A percentile compares a stretch with the other conserved stretches of the same genome.
These are phyloP conservation scores for Talaromyces stipitatus DNA, from an alignment of 495 filamentous ascomycete genomes.

Conservation along the genomic window DNA sequence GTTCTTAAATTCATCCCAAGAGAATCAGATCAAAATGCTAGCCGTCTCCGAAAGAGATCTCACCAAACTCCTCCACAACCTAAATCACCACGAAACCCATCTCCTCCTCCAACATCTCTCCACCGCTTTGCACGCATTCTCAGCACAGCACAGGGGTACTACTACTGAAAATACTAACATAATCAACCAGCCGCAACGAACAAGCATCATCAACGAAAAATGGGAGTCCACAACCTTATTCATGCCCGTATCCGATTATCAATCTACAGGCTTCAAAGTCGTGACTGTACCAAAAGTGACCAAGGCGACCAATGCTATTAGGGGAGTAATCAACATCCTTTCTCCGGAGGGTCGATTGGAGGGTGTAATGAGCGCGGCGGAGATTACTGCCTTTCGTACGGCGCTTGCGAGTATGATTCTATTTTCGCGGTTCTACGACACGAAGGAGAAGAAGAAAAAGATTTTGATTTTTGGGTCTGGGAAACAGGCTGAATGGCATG, in stretches of 20 bases:
- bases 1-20: not conserved
- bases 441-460: slow-evolving; percentile 42
- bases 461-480: slow-evolving; percentile 81
- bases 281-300: slow-evolving; percentile 28
- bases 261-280: slow-evolving; percentile 55
- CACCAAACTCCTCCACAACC: slow-evolving; percentile 25
- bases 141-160: slow-evolving; percentile 20
- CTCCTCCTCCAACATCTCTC: slow-evolving; percentile 23
- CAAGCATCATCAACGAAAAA: slow-evolving; percentile 54
- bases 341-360: slow-evolving; percentile 57
- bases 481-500: slow-evolving; percentile 88
- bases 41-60: slow-evolving; percentile 35
- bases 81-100: slow-evolving; percentile 27
- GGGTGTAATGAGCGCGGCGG: slow-evolving; percentile 75
- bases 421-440: slow-evolving; percentile 42
- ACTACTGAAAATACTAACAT: slow-evolving; percentile 9
- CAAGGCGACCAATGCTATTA: slow-evolving; percentile 15
- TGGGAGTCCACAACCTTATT: slow-evolving; percentile 71
- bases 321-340: slow-evolving; percentile 75
- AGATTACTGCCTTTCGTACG: slow-evolving; percentile 89
- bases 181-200: slow-evolving; percentile 70
- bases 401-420: slow-evolving; percentile 77
- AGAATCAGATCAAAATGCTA: slow-evolving; percentile 20
- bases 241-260: slow-evolving; percentile 71
- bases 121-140: slow-evolving; percentile 22